Evolutionary conservation across 148 eudicot genomes (phyloP).

Genomic region (Vaccinium vitisidaea): DNA sequence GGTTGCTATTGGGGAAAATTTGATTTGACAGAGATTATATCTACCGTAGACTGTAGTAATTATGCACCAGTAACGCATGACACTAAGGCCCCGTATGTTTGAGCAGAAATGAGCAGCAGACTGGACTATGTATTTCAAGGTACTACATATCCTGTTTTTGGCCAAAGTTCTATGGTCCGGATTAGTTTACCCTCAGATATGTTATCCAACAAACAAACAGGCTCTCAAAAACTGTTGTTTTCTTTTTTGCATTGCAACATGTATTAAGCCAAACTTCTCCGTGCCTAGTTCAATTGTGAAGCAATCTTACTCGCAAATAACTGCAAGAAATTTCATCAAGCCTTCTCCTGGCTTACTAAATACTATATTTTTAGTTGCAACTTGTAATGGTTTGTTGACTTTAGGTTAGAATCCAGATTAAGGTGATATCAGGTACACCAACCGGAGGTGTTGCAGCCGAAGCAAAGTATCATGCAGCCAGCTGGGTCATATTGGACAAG

Average conservation of each 20-base stretch:
- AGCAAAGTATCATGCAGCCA: conserved; percentile 70
- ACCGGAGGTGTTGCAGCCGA: conserved; percentile 81
- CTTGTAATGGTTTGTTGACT: conserved; percentile 17
- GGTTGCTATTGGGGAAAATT: neutral
- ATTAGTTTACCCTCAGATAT: neutral
- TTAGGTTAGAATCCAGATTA: conserved; percentile 77
- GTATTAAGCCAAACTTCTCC: neutral
- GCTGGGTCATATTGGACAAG: conserved; percentile 98
- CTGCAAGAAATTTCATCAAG: neutral
- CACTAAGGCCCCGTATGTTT: neutral
- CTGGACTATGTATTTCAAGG: neutral
- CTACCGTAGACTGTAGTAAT: neutral
- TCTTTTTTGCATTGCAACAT: too few species aligned
- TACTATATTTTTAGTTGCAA: neutral
- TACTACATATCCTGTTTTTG: neutral
- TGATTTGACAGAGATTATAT: neutral
- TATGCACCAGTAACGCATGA: neutral
- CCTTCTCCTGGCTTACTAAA: neutral
- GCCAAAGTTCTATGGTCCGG: neutral
- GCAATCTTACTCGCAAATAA: too few species aligned
- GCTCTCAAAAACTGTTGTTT: neutral
- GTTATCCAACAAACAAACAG: neutral
- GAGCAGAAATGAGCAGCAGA: neutral
- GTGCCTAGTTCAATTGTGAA: neutral
- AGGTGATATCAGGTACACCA: conserved; percentile 65